Evolutionary conservation across 495 filamentous ascomycete genomes (phyloP).

Genomic region (Penicillium argentinense): DNA sequence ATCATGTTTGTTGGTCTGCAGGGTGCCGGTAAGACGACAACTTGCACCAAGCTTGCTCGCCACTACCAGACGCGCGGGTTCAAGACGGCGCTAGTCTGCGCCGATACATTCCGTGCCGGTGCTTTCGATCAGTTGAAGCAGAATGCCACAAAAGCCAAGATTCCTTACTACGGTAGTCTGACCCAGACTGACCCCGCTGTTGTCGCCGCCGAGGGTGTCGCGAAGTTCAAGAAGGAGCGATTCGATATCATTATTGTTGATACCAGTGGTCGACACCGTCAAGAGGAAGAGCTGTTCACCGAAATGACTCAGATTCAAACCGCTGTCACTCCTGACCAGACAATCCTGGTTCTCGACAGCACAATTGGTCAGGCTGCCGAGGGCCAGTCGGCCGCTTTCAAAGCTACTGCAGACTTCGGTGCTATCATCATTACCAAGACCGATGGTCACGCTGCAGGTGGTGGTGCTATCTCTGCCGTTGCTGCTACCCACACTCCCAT

Average conservation of each 20-base stretch:
- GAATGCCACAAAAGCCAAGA: constrained; percentile 97
- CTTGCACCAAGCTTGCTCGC: constrained; percentile 94
- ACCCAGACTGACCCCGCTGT: constrained; percentile 95
- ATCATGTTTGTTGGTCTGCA: constrained; percentile 99
- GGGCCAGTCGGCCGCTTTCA: constrained; percentile 92
- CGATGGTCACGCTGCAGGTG: constrained; percentile 90
- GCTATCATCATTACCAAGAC: constrained; percentile 99
- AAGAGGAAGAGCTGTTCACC: constrained; percentile 92
- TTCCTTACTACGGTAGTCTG: constrained; percentile 94
- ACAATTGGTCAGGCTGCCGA: constrained; percentile 96
- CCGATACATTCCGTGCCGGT: constrained; percentile 97
- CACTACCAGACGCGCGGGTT: constrained; percentile 95
- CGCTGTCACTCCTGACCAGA: constrained; percentile 92
- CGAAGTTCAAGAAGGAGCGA: constrained; percentile 97
- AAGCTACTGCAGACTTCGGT: constrained; percentile 95
- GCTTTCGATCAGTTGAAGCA: constrained; percentile 99
- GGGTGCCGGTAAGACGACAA: constrained; percentile 96
- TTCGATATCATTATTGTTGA: constrained; percentile 99
- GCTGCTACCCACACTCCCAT: constrained; percentile 96
- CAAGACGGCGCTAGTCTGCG: constrained; percentile 92
- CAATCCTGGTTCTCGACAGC: constrained; percentile 95
- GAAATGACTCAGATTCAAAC: constrained; percentile 98
- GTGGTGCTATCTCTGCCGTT: constrained; percentile 97
- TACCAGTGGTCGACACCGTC: constrained; percentile 89
- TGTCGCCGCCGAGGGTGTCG: constrained; percentile 90